Conservation (phyloP, 495 filamentous ascomycete species). For the Pseudevernia furfuracea region DNA sequence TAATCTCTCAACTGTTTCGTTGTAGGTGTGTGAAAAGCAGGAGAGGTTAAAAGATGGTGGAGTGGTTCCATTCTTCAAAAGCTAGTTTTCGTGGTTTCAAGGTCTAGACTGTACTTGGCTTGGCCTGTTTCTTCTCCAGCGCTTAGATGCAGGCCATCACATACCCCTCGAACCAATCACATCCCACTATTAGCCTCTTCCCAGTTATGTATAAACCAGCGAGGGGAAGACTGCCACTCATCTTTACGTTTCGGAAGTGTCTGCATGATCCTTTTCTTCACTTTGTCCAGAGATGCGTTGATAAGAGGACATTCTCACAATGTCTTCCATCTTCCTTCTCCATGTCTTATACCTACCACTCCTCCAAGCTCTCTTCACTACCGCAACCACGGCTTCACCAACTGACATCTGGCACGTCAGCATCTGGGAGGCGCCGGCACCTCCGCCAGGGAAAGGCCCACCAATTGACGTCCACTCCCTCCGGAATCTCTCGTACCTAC, state of each 20-base stretch:
- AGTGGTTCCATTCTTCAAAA: background rate
- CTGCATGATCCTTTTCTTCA: slow-evolving; percentile 14
- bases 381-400: slow-evolving; percentile 18
- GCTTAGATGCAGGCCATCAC: slow-evolving; percentile 16
- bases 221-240: slow-evolving; percentile 9
- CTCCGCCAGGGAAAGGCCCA: slow-evolving; percentile 50
- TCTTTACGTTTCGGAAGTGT: slow-evolving; percentile 6
- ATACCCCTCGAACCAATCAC: slow-evolving; percentile 17
- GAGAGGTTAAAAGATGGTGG: background rate
- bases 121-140: slow-evolving; percentile 3
- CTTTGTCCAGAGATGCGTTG: slow-evolving; percentile 9
- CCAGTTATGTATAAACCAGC: slow-evolving; percentile 11
- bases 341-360: slow-evolving; percentile 11
- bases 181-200: slow-evolving; percentile 10
- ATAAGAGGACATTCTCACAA: slow-evolving; percentile 13
- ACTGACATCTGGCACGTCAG: slow-evolving; percentile 32
- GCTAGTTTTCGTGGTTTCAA: slow-evolving; percentile 5
- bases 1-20: no score
- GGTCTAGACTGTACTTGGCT: background rate
- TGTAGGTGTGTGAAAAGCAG: background rate
- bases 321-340: slow-evolving; percentile 16
- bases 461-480: slow-evolving; percentile 47
- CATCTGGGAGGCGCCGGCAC: slow-evolving; percentile 50
- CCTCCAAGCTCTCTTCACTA: slow-evolving; percentile 12
- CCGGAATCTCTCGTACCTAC: slow-evolving; percentile 55